Conservation (phyloP, 805 yeast genomes). For the Candida khao-thaluensis region DNA sequence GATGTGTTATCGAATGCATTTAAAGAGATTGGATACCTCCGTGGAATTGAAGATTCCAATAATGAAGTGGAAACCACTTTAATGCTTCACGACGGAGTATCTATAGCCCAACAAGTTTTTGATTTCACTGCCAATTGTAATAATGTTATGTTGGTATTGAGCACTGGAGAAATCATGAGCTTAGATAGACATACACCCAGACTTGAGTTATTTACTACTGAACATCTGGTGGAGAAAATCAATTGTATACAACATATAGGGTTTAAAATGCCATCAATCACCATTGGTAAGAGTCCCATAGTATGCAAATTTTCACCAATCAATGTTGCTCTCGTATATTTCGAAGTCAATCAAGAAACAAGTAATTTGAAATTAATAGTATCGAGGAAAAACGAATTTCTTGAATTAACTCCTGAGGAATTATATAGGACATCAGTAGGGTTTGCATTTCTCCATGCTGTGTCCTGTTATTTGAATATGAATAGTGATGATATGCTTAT, state of each 20-base stretch:
- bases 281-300: conserved; percentile 26
- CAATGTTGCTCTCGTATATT: conserved; percentile 39
- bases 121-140: conserved; percentile 32
- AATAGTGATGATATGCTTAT: conserved; percentile 70
- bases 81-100: conserved; percentile 27
- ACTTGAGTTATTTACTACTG: neutral
- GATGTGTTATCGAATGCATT: conserved; percentile 30
- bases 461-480: conserved; percentile 64
- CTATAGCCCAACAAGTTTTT: conserved; percentile 25
- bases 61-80: neutral
- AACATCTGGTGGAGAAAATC: conserved; percentile 19
- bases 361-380: conserved; percentile 20
- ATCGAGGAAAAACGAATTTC: conserved; percentile 18
- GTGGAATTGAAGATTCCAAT: neutral
- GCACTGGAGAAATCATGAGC: neutral
- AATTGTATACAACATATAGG: conserved; percentile 52
- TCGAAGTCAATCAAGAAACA: conserved; percentile 15
- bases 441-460: conserved; percentile 65
- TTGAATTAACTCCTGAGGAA: conserved; percentile 27
- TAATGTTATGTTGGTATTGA: conserved; percentile 30
- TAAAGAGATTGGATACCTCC: conserved; percentile 24
- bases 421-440: conserved; percentile 51
- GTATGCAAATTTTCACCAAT: conserved; percentile 47
- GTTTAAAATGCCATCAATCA: conserved; percentile 39
- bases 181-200: neutral